phyloP scores from a whole-genome alignment of 2,329 filamentous ascomycete species.

The Penicillium glabrum region DNA sequence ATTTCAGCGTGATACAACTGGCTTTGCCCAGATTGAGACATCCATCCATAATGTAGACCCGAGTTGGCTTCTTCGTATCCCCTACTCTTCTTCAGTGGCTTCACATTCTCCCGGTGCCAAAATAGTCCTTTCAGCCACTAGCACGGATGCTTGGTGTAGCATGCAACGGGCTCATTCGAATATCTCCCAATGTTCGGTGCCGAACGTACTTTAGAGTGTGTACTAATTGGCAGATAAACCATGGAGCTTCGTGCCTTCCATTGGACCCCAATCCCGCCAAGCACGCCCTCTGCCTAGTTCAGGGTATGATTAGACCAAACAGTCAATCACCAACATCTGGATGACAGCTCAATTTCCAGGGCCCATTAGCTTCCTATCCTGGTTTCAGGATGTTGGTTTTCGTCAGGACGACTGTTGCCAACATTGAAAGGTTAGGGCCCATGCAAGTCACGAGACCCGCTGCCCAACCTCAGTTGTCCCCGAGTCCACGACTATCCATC shows the following conservation, averaged over 20 bases:
- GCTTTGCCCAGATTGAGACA: background rate
- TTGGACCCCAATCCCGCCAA: background rate
- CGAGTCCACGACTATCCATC: background rate
- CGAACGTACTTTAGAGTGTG: background rate
- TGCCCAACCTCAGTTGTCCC: background rate
- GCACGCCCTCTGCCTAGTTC: too few relatives aligned
- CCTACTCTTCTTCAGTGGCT: too few relatives aligned
- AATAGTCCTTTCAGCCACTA: too few relatives aligned
- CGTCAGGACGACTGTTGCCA: background rate
- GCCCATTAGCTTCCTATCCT: background rate
- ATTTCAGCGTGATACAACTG: background rate
- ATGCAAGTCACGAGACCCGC: background rate
- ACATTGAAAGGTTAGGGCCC: background rate
- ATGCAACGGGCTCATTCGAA: too few relatives aligned
- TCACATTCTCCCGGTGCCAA: too few relatives aligned
- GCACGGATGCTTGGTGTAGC: too few relatives aligned
- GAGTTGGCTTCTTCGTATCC: too few relatives aligned
- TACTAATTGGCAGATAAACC: background rate
- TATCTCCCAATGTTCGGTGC: too few relatives aligned
- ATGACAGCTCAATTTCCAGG: background rate
- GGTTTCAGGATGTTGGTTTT: background rate
- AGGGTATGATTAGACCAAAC: background rate
- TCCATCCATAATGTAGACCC: background rate
- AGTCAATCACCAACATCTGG: background rate
- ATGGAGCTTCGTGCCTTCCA: background rate